These are phyloP conservation scores for Wallacemonas sp. DNA, from an alignment of 208 protist genomes.

Conservation along the genomic window DNA sequence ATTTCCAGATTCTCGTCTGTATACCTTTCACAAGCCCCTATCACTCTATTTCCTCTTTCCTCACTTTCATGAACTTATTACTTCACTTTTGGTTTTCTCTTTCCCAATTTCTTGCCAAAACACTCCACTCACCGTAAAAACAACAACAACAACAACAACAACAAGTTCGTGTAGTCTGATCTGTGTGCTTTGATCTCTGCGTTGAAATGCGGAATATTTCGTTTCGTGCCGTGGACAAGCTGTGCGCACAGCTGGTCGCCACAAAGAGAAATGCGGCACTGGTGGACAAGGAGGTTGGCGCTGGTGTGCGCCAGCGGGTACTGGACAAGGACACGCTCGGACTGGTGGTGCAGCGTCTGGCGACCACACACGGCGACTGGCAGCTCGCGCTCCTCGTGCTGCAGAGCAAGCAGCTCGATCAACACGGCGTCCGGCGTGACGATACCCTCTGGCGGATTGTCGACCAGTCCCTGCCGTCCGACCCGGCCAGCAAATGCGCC, in stretches of 20 bases:
- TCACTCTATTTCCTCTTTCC: too few species aligned
- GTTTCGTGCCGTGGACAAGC: constrained; percentile 39
- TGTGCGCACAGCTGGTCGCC: constrained; percentile 53
- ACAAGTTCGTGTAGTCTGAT: too few species aligned
- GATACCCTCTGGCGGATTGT: constrained; percentile 69
- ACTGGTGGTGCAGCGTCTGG: constrained; percentile 67
- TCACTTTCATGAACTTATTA: too few species aligned
- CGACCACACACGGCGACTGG: constrained; percentile 48
- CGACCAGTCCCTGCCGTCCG: constrained; percentile 43
- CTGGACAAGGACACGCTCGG: constrained; percentile 69
- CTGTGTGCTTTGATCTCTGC: not conserved
- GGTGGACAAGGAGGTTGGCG: constrained; percentile 44
- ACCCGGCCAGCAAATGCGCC: constrained; percentile 32
- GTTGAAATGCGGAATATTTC: constrained; percentile 39
- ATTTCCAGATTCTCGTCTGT: too few species aligned
- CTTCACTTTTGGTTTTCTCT: too few species aligned
- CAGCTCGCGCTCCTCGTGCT: constrained; percentile 54
- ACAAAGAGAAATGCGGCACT: constrained; percentile 24
- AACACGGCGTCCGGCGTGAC: constrained; percentile 45
- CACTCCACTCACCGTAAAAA: too few species aligned
- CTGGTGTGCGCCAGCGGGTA: constrained; percentile 58
- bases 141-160: too few species aligned
- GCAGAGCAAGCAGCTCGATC: constrained; percentile 50
- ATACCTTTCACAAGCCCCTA: too few species aligned
- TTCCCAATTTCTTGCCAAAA: too few species aligned